Percentiles rank a stretch among this genome's conserved stretches.
Evolutionary conservation across 139 green algal species (phyloP).

Genomic region (Deuterostichococcus epilithicus): DNA sequence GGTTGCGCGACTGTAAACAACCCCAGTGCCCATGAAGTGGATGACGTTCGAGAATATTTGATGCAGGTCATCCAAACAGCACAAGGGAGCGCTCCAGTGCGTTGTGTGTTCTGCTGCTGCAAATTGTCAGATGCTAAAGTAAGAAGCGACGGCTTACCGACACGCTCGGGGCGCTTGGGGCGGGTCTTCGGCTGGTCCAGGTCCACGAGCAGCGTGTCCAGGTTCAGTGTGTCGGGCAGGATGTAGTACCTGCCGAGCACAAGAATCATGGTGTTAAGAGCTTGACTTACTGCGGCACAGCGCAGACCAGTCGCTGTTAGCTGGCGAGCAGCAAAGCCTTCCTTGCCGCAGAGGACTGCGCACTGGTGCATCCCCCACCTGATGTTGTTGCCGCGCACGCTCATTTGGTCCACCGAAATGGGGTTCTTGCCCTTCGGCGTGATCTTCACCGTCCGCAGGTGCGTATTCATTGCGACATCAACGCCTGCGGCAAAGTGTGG

Average conservation of each 20-base stretch:
- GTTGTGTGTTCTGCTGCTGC: neutral
- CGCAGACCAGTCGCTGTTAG: neutral
- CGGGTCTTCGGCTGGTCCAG: slow-evolving; percentile 91
- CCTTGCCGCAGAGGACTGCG: neutral
- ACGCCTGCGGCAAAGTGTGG: slow-evolving; percentile 69
- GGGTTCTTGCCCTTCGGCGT: slow-evolving; percentile 89
- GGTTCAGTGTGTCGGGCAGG: slow-evolving; percentile 95
- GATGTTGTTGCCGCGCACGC: slow-evolving; percentile 83
- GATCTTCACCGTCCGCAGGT: slow-evolving; percentile 95
- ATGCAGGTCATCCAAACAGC: no score
- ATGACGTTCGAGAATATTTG: no score
- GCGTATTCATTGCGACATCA: slow-evolving; percentile 99
- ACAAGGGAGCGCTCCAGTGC: no score
- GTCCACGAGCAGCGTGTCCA: slow-evolving; percentile 97
- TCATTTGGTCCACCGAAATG: slow-evolving; percentile 84
- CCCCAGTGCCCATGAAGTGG: no score
- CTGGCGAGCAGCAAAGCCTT: neutral
- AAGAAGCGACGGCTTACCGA: no score
- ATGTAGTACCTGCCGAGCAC: slow-evolving; percentile 89
- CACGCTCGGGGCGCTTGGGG: slow-evolving; percentile 64
- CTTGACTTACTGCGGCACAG: neutral
- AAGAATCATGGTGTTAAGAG: neutral
- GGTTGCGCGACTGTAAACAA: no score
- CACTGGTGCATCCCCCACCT: slow-evolving; percentile 23
- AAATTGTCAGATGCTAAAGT: neutral